Conservation (phyloP, 257 asterid genomes). For the Scutellaria galericulata region DNA sequence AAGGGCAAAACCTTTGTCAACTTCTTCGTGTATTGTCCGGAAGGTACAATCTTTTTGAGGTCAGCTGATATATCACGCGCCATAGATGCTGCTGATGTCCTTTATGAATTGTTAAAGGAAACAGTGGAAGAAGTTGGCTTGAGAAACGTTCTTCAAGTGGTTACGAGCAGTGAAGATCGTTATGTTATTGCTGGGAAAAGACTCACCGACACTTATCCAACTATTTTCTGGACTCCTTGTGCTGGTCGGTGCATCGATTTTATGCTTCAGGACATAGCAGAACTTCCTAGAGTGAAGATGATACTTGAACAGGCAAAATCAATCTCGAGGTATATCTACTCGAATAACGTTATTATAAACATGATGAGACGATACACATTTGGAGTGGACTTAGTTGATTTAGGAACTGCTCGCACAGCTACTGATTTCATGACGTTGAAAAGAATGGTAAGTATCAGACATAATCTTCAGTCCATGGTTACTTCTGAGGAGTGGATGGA, state of each 20-base stretch:
- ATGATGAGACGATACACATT: slow-evolving; percentile 82
- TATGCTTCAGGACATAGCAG: slow-evolving; percentile 78
- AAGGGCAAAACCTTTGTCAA: slow-evolving; percentile 64
- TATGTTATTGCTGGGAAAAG: slow-evolving; percentile 75
- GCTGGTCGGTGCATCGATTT: slow-evolving; percentile 73
- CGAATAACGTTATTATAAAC: slow-evolving; percentile 57
- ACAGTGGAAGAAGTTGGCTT: slow-evolving; percentile 83
- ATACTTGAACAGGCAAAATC: slow-evolving; percentile 78
- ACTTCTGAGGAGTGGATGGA: slow-evolving; percentile 93
- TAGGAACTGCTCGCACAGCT: slow-evolving; percentile 60
- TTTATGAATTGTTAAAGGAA: slow-evolving; percentile 72
- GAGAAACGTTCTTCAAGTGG: slow-evolving; percentile 78
- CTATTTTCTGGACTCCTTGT: slow-evolving; percentile 90
- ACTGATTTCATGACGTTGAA: slow-evolving; percentile 78
- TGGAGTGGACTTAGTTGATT: slow-evolving; percentile 82
- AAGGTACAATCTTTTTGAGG: slow-evolving; percentile 73
- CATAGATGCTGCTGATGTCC: slow-evolving; percentile 57
- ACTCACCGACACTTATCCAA: slow-evolving; percentile 67
- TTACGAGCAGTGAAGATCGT: slow-evolving; percentile 73
- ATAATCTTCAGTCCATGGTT: slow-evolving; percentile 80
- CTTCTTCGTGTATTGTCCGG: slow-evolving; percentile 66
- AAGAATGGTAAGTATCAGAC: slow-evolving; percentile 69
- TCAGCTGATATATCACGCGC: slow-evolving; percentile 68
- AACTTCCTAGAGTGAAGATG: slow-evolving; percentile 58
- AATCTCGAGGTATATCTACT: slow-evolving; percentile 74